A percentile compares a stretch with the other conserved stretches of the same genome.
phyloP scores from a whole-genome alignment of 306 rosid species.

The Glycine soja region DNA sequence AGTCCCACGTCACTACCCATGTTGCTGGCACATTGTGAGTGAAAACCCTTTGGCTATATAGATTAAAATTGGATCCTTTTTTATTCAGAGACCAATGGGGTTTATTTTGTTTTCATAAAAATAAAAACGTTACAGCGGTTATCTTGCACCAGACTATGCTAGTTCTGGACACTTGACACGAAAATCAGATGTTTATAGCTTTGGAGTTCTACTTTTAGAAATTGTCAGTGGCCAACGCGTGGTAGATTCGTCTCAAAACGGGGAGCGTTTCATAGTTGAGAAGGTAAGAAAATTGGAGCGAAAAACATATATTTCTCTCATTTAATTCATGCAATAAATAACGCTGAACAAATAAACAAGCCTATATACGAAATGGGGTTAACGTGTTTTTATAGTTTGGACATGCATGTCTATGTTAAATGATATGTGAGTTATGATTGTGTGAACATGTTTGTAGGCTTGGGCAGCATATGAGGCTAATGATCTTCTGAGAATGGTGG shows the following conservation, averaged over 20 bases:
- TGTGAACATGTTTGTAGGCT: conserved; percentile 59
- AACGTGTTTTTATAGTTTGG: not conserved
- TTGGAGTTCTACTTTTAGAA: conserved; percentile 73
- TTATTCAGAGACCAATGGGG: not conserved
- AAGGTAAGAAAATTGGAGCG: conserved; percentile 50
- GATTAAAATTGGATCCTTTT: not conserved
- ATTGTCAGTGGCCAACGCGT: conserved; percentile 66
- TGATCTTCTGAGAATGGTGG: conserved; percentile 61
- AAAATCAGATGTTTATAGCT: conserved; percentile 83
- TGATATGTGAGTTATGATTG: not conserved
- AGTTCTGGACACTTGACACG: conserved; percentile 74
- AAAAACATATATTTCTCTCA: not conserved
- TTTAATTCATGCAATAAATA: not conserved
- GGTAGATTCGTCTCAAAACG: conserved; percentile 57
- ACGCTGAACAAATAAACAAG: not conserved
- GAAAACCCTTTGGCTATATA: not conserved
- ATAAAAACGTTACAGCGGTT: conserved; percentile 56
- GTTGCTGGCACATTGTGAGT: conserved; percentile 94
- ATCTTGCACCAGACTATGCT: conserved; percentile 89
- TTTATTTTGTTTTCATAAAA: not conserved
- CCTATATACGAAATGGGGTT: no score
- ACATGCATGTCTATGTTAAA: not conserved
- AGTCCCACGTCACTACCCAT: conserved; percentile 68
- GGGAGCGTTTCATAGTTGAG: conserved; percentile 70
- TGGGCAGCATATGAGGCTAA: conserved; percentile 64